Conservation (phyloP, 495 filamentous ascomycete genomes). For the Penicillium chermesinum region DNA sequence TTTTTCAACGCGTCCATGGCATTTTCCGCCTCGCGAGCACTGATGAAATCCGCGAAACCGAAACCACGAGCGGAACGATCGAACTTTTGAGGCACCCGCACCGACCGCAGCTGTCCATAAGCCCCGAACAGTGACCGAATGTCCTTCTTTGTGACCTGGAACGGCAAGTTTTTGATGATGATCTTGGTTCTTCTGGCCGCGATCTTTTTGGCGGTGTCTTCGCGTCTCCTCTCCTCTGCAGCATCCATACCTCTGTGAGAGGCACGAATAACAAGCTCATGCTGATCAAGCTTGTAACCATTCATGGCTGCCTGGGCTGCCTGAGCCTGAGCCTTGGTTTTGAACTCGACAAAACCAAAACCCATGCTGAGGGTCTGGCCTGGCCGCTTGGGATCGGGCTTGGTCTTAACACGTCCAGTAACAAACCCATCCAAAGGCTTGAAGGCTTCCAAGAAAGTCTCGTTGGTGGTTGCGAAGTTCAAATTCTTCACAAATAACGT, state of each 20-base stretch:
- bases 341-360: conserved; percentile 91
- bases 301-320: conserved; percentile 80
- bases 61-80: conserved; percentile 83
- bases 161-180: conserved; percentile 97
- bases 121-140: conserved; percentile 75
- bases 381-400: conserved; percentile 76
- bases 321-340: conserved; percentile 66
- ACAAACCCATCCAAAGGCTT: conserved; percentile 77
- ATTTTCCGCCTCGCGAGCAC: conserved; percentile 85
- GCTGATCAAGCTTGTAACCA: conserved; percentile 76
- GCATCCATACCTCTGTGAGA: conserved; percentile 83
- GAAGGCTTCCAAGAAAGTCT: conserved; percentile 67
- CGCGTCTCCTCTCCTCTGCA: conserved; percentile 74
- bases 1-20: conserved; percentile 85
- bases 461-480: conserved; percentile 81
- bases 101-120: conserved; percentile 87
- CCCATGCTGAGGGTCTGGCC: conserved; percentile 89
- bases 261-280: conserved; percentile 74
- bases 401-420: conserved; percentile 80
- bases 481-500: conserved; percentile 92
- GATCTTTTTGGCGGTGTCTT: conserved; percentile 73
- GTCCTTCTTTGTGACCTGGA: conserved; percentile 91
- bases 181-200: conserved; percentile 77
- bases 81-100: conserved; percentile 93
- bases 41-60: conserved; percentile 94